Evolutionary conservation across 768 basidiomycete genomes (phyloP).

Genomic region (Pleurotus djamor): DNA sequence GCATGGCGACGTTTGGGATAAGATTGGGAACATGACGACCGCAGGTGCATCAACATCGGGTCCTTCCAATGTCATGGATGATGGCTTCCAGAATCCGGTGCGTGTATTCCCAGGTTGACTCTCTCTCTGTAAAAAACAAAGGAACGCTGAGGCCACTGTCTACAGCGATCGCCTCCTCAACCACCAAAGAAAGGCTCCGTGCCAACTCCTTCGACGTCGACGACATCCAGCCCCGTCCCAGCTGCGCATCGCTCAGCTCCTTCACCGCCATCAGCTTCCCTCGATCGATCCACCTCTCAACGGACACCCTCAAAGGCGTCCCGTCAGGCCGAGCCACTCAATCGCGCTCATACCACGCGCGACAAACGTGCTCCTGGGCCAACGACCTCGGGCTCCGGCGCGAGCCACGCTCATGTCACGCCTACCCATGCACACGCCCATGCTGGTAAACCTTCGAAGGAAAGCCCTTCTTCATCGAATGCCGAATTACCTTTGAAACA

Average conservation of each 20-base stretch:
- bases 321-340: slow-evolving; percentile 46
- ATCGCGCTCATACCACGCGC: slow-evolving; percentile 69
- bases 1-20: slow-evolving; percentile 81
- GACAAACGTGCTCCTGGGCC: slow-evolving; percentile 42
- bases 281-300: slow-evolving; percentile 89
- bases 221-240: slow-evolving; percentile 38
- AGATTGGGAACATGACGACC: slow-evolving; percentile 64
- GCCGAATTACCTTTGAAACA: slow-evolving; percentile 50
- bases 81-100: slow-evolving; percentile 56
- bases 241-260: slow-evolving; percentile 75
- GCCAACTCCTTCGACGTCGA: slow-evolving; percentile 15
- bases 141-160: not conserved
- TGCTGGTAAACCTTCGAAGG: not conserved
- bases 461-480: slow-evolving; percentile 48
- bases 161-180: slow-evolving; percentile 46
- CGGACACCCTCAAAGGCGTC: slow-evolving; percentile 60
- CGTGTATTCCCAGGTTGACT: slow-evolving; percentile 21
- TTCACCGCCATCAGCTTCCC: slow-evolving; percentile 61
- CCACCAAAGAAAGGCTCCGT: slow-evolving; percentile 43
- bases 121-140: slow-evolving; percentile 2
- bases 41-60: slow-evolving; percentile 14
- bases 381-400: slow-evolving; percentile 17
- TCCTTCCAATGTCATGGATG: slow-evolving; percentile 36
- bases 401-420: slow-evolving; percentile 19
- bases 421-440: slow-evolving; percentile 4